A percentile compares a stretch with the other conserved stretches of the same genome.
Conservation (phyloP, 2,329 filamentous ascomycete genomes). For the Aspergillus unguis region DNA sequence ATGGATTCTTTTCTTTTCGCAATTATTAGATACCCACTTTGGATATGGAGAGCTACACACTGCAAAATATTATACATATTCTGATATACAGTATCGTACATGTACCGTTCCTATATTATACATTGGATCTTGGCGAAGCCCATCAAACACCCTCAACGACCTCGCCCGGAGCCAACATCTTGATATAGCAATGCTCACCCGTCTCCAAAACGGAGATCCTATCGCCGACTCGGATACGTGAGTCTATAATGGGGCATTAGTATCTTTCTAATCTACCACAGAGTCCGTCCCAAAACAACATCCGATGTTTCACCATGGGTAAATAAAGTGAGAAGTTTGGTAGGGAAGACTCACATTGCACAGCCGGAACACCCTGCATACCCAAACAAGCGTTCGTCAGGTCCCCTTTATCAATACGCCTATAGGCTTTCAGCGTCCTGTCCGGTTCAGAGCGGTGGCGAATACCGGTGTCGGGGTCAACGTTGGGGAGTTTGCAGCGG, state of each 20-base stretch:
- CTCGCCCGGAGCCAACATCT: slow-evolving; percentile 36
- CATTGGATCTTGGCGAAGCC: background rate
- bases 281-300: background rate
- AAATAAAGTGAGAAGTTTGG: background rate
- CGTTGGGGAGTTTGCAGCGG: slow-evolving; percentile 57
- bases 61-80: background rate
- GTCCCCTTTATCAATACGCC: slow-evolving; percentile 51
- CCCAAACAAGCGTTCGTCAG: slow-evolving; percentile 50
- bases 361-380: slow-evolving; percentile 48
- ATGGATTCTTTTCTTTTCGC: background rate
- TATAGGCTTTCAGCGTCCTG: slow-evolving; percentile 48
- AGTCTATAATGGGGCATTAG: slow-evolving; percentile 24
- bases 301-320: background rate
- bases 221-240: slow-evolving; percentile 39
- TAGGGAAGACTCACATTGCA: slow-evolving; percentile 21
- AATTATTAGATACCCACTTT: background rate
- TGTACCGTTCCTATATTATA: background rate
- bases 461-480: slow-evolving; percentile 54
- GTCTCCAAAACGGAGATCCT: slow-evolving; percentile 39
- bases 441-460: slow-evolving; percentile 49
- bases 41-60: background rate
- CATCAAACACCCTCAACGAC: slow-evolving; percentile 28
- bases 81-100: background rate
- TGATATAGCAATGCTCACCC: slow-evolving; percentile 45
- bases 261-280: background rate